These are phyloP conservation scores for Myxozyma vanderwaltii DNA, from an alignment of 805 yeast genomes.

Conservation along the genomic window DNA sequence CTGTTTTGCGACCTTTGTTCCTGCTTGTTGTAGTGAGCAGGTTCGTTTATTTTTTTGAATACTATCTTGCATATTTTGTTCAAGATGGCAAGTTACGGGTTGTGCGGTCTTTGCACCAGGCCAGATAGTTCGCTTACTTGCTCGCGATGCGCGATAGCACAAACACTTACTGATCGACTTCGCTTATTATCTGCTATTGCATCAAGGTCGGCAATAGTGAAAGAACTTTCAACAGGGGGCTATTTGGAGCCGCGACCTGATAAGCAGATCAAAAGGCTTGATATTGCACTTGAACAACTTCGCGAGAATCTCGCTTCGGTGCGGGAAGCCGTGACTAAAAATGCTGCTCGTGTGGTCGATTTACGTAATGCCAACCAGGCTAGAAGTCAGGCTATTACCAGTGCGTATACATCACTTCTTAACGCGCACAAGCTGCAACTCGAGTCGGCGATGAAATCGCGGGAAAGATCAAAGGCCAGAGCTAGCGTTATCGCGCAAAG, in stretches of 20 bases:
- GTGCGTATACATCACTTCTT: conserved; percentile 19
- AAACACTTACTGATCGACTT: conserved; percentile 10
- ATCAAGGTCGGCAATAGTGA: conserved; percentile 2
- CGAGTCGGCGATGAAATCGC: conserved; percentile 9
- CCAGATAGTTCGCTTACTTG: conserved; percentile 25
- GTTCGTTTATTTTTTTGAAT: neutral
- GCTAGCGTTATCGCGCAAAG: neutral
- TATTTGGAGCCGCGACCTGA: neutral
- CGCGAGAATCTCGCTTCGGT: conserved; percentile 2
- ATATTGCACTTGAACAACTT: neutral
- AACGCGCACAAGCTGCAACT: conserved; percentile 28
- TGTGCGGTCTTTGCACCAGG: conserved; percentile 21
- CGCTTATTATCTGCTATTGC: conserved; percentile 9
- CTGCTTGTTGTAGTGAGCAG: too few relatives aligned
- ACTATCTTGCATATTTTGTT: neutral
- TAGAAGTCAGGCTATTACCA: conserved; percentile 5
- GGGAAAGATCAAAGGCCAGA: conserved; percentile 7
- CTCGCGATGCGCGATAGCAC: conserved; percentile 21
- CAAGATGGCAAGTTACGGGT: neutral
- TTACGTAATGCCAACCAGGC: neutral
- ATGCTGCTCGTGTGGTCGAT: neutral
- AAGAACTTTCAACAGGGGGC: neutral
- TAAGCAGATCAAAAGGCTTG: neutral
- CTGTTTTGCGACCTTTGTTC: too few relatives aligned
- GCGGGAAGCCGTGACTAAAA: neutral